phyloP scores from a whole-genome alignment of 495 filamentous ascomycete genomes.

The Penicillium subrubescens region DNA sequence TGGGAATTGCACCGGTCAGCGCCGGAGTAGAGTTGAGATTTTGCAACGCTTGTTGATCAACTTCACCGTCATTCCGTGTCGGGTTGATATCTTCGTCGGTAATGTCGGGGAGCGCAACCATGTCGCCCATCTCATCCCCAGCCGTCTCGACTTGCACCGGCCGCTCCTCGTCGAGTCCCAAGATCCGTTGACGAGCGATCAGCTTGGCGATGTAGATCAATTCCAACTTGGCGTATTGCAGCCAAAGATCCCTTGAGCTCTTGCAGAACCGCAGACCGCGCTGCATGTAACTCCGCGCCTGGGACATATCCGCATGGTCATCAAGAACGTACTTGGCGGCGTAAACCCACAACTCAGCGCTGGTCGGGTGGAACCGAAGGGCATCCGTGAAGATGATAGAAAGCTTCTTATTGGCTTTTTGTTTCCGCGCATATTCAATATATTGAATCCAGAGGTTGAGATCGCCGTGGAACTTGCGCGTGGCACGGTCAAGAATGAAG shows the following conservation, averaged over 20 bases:
- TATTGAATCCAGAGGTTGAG: constrained; percentile 90
- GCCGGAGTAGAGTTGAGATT: constrained; percentile 77
- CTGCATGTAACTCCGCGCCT: constrained; percentile 84
- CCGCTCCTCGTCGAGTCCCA: constrained; percentile 63
- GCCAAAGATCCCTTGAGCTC: constrained; percentile 69
- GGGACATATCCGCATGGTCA: constrained; percentile 77
- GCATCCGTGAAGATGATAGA: constrained; percentile 73
- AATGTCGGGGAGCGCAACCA: constrained; percentile 63
- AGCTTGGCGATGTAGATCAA: constrained; percentile 88
- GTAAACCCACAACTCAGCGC: constrained; percentile 83
- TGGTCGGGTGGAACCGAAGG: constrained; percentile 81
- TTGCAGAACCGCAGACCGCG: constrained; percentile 87
- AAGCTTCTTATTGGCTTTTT: constrained; percentile 80
- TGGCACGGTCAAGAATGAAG: constrained; percentile 84
- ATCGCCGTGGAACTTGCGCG: constrained; percentile 81
- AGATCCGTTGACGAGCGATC: constrained; percentile 65
- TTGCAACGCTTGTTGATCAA: constrained; percentile 55
- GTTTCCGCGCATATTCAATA: constrained; percentile 74
- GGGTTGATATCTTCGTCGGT: constrained; percentile 69
- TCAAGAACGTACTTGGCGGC: constrained; percentile 79
- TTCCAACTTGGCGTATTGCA: constrained; percentile 89
- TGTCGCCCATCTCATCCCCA: constrained; percentile 47
- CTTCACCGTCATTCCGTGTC: constrained; percentile 49
- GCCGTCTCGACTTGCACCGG: constrained; percentile 45
- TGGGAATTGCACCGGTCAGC: constrained; percentile 84